A percentile compares a stretch with the other conserved stretches of the same genome.
These are phyloP conservation scores for Solanum rostratum DNA, from an alignment of 257 asterid species.

Conservation along the genomic window DNA sequence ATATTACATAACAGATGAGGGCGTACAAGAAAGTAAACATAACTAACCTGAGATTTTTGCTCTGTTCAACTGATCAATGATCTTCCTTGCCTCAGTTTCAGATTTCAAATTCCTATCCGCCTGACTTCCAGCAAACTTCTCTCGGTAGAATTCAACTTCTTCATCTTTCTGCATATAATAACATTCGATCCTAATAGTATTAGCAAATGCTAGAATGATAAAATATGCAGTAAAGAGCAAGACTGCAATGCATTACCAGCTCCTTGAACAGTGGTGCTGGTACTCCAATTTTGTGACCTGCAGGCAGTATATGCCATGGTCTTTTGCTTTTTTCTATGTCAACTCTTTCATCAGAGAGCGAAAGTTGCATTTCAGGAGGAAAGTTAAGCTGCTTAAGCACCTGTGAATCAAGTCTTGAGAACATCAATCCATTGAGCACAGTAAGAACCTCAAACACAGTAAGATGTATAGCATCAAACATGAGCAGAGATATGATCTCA, in stretches of 20 bases:
- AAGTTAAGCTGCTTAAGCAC: conserved; percentile 93
- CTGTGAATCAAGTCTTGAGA: conserved; percentile 17
- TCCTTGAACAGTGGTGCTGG: conserved; percentile 75
- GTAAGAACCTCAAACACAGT: neutral
- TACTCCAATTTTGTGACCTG: conserved; percentile 82
- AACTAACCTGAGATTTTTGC: conserved; percentile 74
- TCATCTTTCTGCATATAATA: conserved; percentile 59
- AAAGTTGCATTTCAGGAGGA: conserved; percentile 43
- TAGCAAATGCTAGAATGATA: neutral
- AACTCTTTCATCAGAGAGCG: conserved; percentile 62
- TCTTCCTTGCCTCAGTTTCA: conserved; percentile 51
- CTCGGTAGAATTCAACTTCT: conserved; percentile 49
- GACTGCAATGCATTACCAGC: conserved; percentile 37
- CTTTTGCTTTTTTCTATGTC: conserved; percentile 63
- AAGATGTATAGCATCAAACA: neutral
- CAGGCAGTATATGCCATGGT: conserved; percentile 79
- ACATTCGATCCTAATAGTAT: neutral
- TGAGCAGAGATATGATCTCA: neutral
- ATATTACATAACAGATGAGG: neutral
- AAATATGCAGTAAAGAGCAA: neutral
- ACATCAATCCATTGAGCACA: neutral
- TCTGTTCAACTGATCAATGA: conserved; percentile 51
- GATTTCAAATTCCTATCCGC: conserved; percentile 58
- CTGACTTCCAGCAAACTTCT: conserved; percentile 88
- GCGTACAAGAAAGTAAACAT: neutral